Conservation (phyloP, 179 eudicot genomes). For the Drosera spatulata region DNA sequence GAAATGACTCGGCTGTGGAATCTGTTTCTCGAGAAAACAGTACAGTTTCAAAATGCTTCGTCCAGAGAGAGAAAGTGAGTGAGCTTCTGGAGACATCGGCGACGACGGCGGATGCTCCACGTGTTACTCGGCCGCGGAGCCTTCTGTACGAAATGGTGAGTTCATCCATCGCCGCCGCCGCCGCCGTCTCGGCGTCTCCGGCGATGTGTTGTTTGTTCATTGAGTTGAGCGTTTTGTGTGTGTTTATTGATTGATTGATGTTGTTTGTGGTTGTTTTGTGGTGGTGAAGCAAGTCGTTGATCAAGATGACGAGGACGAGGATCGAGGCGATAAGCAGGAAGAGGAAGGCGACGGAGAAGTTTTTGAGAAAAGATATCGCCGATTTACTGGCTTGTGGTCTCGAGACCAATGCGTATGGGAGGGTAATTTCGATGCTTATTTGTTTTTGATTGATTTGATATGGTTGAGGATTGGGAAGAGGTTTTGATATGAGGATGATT, state of each 20-base stretch:
- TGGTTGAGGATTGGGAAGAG: too few relatives aligned
- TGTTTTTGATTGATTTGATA: too few relatives aligned
- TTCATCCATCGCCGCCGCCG: neutral
- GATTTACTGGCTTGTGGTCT: constrained; percentile 10
- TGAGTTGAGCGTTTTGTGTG: neutral
- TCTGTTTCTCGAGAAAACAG: too few relatives aligned
- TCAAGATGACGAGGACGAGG: constrained; percentile 10
- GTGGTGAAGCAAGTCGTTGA: constrained; percentile 6
- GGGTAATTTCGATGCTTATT: too few relatives aligned
- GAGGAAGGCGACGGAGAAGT: constrained; percentile 10
- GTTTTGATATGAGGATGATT: too few relatives aligned
- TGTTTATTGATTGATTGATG: too few relatives aligned
- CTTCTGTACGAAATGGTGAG: constrained; percentile 8
- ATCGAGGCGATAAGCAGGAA: constrained; percentile 11
- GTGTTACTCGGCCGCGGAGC: constrained; percentile 13
- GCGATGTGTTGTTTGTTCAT: too few relatives aligned
- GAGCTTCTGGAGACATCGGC: too few relatives aligned
- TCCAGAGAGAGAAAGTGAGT: too few relatives aligned
- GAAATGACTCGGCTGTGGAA: too few relatives aligned
- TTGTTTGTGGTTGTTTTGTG: neutral
- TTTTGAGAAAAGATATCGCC: constrained; percentile 10
- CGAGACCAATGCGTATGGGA: constrained; percentile 5
- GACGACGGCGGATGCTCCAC: constrained; percentile 4
- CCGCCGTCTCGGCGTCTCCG: too few relatives aligned
- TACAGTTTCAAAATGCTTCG: too few relatives aligned